These are phyloP conservation scores for Saccharum hybrid DNA, from an alignment of 202 grass and related monocot genomes.

Conservation along the genomic window DNA sequence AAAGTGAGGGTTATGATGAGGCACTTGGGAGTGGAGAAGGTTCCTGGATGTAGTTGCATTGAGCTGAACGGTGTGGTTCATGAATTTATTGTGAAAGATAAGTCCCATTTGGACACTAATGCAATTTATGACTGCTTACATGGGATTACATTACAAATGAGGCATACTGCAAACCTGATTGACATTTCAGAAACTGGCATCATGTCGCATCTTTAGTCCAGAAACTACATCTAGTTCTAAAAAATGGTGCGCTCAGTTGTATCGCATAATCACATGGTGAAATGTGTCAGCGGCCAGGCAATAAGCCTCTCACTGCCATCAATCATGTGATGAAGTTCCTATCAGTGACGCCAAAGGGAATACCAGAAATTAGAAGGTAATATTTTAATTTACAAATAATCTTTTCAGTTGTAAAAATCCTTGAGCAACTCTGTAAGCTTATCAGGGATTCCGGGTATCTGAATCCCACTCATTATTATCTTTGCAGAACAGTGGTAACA, in stretches of 20 bases:
- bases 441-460: neutral
- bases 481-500: conserved; percentile 25
- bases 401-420: conserved; percentile 4
- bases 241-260: conserved; percentile 30
- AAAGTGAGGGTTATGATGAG: conserved; percentile 77
- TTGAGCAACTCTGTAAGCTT: neutral
- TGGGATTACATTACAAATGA: conserved; percentile 55
- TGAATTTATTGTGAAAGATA: conserved; percentile 70
- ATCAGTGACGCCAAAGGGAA: neutral
- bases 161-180: conserved; percentile 30
- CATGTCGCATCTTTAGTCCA: neutral
- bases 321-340: neutral
- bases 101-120: conserved; percentile 43
- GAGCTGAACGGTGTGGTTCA: conserved; percentile 67
- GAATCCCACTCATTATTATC: neutral
- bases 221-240: conserved; percentile 14
- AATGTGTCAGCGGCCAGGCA: neutral
- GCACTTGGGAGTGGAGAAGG: conserved; percentile 63
- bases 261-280: conserved; percentile 12
- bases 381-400: neutral
- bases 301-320: neutral
- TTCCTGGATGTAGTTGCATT: conserved; percentile 68
- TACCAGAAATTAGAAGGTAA: conserved; percentile 20
- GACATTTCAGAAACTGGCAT: conserved; percentile 27
- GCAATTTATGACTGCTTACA: conserved; percentile 68